These are phyloP conservation scores for Scedosporium minutisporum DNA, from an alignment of 2,329 filamentous ascomycete species.

Conservation along the genomic window DNA sequence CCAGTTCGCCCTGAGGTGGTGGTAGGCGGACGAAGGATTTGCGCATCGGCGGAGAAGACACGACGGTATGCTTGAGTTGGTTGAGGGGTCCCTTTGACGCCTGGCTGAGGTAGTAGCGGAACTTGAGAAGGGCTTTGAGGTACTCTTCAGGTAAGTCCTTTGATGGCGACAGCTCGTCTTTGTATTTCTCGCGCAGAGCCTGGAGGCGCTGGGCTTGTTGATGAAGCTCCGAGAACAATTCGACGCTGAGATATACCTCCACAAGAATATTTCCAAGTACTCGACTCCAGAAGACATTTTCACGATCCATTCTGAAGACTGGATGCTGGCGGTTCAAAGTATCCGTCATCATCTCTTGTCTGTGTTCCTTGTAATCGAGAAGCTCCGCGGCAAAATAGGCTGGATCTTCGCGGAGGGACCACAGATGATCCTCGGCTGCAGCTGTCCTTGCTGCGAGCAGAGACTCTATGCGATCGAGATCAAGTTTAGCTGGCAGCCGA, in stretches of 20 bases:
- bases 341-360: conserved; percentile 32
- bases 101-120: conserved; percentile 26
- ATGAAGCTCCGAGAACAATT: conserved; percentile 28
- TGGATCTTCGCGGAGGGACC: conserved; percentile 48
- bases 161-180: conserved; percentile 17
- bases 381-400: conserved; percentile 40
- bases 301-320: conserved; percentile 5
- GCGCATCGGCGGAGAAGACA: conserved; percentile 31
- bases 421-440: conserved; percentile 43
- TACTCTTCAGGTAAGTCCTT: conserved; percentile 23
- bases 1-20: conserved; percentile 12
- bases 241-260: conserved; percentile 24
- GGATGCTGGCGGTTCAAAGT: conserved; percentile 20
- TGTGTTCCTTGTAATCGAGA: conserved; percentile 35
- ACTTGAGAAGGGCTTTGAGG: conserved; percentile 26
- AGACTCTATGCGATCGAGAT: conserved; percentile 32
- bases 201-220: conserved; percentile 17
- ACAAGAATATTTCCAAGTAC: conserved; percentile 24
- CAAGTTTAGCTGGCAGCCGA: conserved; percentile 32
- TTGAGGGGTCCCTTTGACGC: conserved; percentile 19
- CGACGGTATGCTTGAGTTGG: conserved; percentile 13
- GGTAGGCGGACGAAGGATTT: conserved; percentile 20
- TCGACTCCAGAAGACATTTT: conserved; percentile 26
- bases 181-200: conserved; percentile 22
- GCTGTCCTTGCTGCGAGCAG: conserved; percentile 31